phyloP scores from a whole-genome alignment of 805 yeast genomes.

The Yarrowia deformans region DNA sequence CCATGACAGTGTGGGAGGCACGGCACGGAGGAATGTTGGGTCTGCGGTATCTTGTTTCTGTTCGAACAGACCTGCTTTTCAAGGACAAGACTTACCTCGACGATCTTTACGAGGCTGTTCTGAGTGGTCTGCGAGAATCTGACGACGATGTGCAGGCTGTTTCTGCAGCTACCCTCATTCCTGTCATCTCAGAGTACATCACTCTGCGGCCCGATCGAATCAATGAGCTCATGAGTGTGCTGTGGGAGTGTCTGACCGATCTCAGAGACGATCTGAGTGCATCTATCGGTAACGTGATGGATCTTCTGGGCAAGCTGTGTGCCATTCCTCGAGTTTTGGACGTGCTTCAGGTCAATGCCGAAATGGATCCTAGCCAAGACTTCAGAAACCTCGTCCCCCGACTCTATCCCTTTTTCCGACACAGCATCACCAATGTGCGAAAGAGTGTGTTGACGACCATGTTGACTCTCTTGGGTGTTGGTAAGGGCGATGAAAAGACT shows the following conservation, averaged over 20 bases:
- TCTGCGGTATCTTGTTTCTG: conserved; percentile 86
- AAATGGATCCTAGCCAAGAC: conserved; percentile 58
- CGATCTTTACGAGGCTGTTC: conserved; percentile 79
- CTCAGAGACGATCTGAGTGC: conserved; percentile 92
- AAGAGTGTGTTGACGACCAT: conserved; percentile 84
- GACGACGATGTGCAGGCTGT: conserved; percentile 98
- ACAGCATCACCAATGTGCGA: conserved; percentile 90
- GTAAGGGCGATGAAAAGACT: conserved; percentile 53
- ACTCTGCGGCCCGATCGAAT: conserved; percentile 60
- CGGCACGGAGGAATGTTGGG: conserved; percentile 98
- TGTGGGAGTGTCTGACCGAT: conserved; percentile 90
- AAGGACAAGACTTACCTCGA: conserved; percentile 63
- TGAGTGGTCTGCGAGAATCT: conserved; percentile 78
- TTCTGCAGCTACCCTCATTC: conserved; percentile 90
- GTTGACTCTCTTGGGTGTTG: conserved; percentile 68
- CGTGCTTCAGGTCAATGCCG: conserved; percentile 69
- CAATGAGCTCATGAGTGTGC: conserved; percentile 62
- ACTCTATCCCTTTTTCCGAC: conserved; percentile 89
- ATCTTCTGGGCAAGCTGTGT: conserved; percentile 84
- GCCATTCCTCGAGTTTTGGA: conserved; percentile 78
- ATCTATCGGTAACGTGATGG: conserved; percentile 95
- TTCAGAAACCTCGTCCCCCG: conserved; percentile 85
- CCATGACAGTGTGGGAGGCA: conserved; percentile 87
- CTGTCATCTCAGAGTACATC: conserved; percentile 90
- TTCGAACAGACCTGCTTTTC: conserved; percentile 78